These are phyloP conservation scores for Centella asiatica DNA, from an alignment of 129 eudicot genomes.

Conservation along the genomic window DNA sequence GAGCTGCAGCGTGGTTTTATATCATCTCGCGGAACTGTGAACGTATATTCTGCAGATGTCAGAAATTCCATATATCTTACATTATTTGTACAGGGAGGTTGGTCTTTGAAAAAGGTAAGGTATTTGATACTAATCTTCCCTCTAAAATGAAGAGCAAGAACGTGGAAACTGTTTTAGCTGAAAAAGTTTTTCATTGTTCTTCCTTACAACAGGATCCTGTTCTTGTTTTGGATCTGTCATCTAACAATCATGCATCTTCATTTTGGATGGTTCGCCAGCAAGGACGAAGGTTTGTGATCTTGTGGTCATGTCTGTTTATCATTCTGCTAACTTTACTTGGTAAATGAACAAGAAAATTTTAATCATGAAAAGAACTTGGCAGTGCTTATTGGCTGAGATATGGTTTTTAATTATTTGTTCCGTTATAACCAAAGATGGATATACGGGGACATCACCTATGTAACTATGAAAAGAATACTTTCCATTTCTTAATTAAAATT, in stretches of 20 bases:
- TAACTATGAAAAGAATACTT: background rate
- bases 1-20: constrained; percentile 75
- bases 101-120: constrained; percentile 81
- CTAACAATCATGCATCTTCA: constrained; percentile 63
- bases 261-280: constrained; percentile 87
- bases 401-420: no score
- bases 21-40: constrained; percentile 66
- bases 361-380: background rate
- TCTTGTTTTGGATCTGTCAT: constrained; percentile 71
- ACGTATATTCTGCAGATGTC: constrained; percentile 72
- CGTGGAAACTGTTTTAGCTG: background rate
- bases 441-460: no score
- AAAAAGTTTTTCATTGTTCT: background rate
- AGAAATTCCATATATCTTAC: constrained; percentile 64
- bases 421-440: background rate
- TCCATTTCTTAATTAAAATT: background rate
- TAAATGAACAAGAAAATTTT: background rate
- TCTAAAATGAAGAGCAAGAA: background rate
- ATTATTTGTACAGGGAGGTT: constrained; percentile 69
- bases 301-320: background rate
- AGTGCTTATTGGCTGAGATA: no score
- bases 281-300: constrained; percentile 48
- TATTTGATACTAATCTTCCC: background rate
- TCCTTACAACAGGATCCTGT: constrained; percentile 56
- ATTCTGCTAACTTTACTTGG: background rate